These are phyloP conservation scores for Phialocephala sp. DNA, from an alignment of 2,329 filamentous ascomycete genomes.

Conservation along the genomic window DNA sequence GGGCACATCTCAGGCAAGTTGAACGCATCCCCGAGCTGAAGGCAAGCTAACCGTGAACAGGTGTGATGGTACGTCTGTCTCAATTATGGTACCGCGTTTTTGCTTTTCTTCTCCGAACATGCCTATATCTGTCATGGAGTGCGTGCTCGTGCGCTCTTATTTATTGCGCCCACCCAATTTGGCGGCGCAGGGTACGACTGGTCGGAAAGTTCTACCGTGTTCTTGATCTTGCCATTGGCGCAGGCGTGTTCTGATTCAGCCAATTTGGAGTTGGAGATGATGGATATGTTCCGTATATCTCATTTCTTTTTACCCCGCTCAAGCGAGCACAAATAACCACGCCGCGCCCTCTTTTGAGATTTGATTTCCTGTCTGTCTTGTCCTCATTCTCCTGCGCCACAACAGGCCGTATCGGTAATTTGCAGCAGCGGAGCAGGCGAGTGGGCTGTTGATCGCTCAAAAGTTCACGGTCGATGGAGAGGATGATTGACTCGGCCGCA, in stretches of 20 bases:
- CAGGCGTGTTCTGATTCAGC: constrained; percentile 18
- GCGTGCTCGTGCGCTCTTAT: constrained; percentile 15
- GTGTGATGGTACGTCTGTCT: constrained; percentile 65
- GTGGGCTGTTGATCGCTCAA: constrained; percentile 8
- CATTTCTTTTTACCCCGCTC: constrained; percentile 31
- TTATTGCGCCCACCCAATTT: constrained; percentile 18
- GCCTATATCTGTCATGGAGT: constrained; percentile 19
- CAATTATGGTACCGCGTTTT: constrained; percentile 22
- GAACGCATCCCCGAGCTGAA: constrained; percentile 13
- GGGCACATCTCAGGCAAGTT: constrained; percentile 72
- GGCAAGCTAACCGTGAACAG: constrained; percentile 49
- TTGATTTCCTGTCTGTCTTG: neutral
- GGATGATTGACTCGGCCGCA: constrained; percentile 3
- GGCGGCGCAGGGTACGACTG: constrained; percentile 17
- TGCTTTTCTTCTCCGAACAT: constrained; percentile 24
- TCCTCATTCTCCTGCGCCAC: neutral
- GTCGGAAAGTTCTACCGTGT: constrained; percentile 24
- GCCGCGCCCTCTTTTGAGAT: neutral
- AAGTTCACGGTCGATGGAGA: constrained; percentile 15
- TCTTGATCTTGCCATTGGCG: constrained; percentile 7
- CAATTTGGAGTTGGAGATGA: constrained; percentile 9
- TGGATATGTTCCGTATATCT: constrained; percentile 7
- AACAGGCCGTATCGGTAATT: neutral
- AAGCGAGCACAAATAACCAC: constrained; percentile 29
- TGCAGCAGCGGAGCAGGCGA: constrained; percentile 15